phyloP scores from a whole-genome alignment of 306 rosid genomes.

The Pueraria montana region DNA sequence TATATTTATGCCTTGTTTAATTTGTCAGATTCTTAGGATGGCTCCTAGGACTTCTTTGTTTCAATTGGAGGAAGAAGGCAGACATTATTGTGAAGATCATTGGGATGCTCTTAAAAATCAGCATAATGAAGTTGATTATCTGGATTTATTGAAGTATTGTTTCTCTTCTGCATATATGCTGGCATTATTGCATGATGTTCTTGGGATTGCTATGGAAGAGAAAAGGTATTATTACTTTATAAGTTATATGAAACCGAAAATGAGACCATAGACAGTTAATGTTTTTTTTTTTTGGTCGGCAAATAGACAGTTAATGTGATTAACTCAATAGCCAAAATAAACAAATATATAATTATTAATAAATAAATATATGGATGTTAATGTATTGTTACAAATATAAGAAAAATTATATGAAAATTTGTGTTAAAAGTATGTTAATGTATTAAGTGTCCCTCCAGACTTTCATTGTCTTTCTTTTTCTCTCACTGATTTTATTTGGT shows the following conservation, averaged over 20 bases:
- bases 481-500: no score
- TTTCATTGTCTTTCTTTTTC: not conserved
- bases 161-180: slow-evolving; percentile 67
- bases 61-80: slow-evolving; percentile 60
- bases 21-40: slow-evolving; percentile 62
- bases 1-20: not conserved
- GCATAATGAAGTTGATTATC: slow-evolving; percentile 51
- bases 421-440: not conserved
- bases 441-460: not conserved
- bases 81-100: slow-evolving; percentile 59
- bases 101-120: slow-evolving; percentile 59
- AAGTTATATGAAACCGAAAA: not conserved
- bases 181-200: slow-evolving; percentile 60
- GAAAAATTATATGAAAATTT: not conserved
- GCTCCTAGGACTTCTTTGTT: slow-evolving; percentile 55
- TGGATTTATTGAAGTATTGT: slow-evolving; percentile 59
- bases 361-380: not conserved
- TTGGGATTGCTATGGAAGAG: slow-evolving; percentile 55
- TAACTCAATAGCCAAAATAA: not conserved
- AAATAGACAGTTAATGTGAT: not conserved
- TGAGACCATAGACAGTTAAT: not conserved
- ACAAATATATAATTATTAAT: not conserved
- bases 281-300: no score
- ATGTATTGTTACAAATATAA: not conserved
- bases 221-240: slow-evolving; percentile 54